phyloP scores from a whole-genome alignment of 2,329 filamentous ascomycete genomes.

The Phialophora verrucosa region DNA sequence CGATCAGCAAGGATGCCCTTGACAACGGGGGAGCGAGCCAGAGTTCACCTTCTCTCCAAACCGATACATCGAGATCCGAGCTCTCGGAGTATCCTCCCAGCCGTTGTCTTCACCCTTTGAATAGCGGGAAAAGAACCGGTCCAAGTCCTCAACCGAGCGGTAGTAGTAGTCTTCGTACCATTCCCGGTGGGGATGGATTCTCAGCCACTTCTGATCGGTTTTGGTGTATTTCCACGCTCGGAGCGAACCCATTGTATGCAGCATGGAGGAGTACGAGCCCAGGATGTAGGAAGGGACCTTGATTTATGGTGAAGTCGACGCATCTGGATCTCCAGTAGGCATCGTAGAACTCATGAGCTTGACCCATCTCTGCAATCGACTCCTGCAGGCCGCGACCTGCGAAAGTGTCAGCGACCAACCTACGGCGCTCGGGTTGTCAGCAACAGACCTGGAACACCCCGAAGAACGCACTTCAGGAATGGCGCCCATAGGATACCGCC shows the following conservation, averaged over 20 bases:
- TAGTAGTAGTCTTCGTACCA: constrained; percentile 54
- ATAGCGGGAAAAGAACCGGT: constrained; percentile 55
- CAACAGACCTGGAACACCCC: constrained; percentile 22
- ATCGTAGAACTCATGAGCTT: constrained; percentile 27
- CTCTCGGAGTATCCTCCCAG: constrained; percentile 54
- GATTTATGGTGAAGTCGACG: constrained; percentile 38
- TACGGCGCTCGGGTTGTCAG: no score
- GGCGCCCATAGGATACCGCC: constrained; percentile 44
- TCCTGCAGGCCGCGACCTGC: constrained; percentile 24
- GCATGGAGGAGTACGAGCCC: constrained; percentile 38
- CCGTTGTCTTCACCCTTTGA: constrained; percentile 52
- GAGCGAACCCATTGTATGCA: constrained; percentile 47
- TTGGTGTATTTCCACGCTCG: constrained; percentile 48
- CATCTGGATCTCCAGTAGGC: constrained; percentile 40
- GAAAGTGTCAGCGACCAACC: no score
- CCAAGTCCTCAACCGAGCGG: constrained; percentile 48
- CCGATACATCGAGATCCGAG: constrained; percentile 42
- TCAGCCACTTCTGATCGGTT: constrained; percentile 52
- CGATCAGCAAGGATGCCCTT: background rate
- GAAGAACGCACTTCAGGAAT: constrained; percentile 26
- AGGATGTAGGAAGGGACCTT: constrained; percentile 47
- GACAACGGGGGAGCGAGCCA: background rate
- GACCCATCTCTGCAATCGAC: constrained; percentile 15
- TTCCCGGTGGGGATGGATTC: constrained; percentile 50
- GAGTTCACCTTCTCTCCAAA: constrained; percentile 13